A percentile compares a stretch with the other conserved stretches of the same genome.
phyloP scores from a whole-genome alignment of 805 yeast species.

The Candida sphagnicola region DNA sequence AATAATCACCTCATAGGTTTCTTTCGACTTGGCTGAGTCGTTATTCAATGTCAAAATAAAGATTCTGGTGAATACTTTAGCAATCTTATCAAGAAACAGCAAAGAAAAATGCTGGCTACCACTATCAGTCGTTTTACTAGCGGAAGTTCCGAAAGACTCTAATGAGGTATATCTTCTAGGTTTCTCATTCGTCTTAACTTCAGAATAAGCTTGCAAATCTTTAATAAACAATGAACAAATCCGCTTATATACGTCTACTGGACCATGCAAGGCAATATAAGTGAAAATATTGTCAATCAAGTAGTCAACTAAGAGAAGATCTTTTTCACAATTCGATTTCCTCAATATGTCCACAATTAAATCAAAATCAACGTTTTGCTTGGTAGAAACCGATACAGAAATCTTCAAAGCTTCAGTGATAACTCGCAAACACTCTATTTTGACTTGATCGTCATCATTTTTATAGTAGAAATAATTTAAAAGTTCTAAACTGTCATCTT shows the following conservation, averaged over 20 bases:
- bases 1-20: conserved; percentile 28
- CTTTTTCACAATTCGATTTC: conserved; percentile 23
- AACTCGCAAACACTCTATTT: conserved; percentile 28
- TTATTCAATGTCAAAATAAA: conserved; percentile 20
- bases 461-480: conserved; percentile 42
- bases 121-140: conserved; percentile 3
- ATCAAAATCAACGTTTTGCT: conserved; percentile 26
- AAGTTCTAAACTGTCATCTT: conserved; percentile 39
- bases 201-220: conserved; percentile 4
- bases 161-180: conserved; percentile 22
- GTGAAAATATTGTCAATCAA: conserved; percentile 23
- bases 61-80: conserved; percentile 21
- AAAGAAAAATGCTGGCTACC: conserved; percentile 6
- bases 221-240: conserved; percentile 6
- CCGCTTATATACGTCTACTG: conserved; percentile 13
- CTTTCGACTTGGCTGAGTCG: conserved; percentile 23
- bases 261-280: conserved; percentile 15
- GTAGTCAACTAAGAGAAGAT: conserved; percentile 27
- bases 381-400: conserved; percentile 27
- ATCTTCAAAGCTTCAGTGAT: conserved; percentile 34
- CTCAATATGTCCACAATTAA: conserved; percentile 29
- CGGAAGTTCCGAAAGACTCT: conserved; percentile 18
- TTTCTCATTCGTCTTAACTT: conserved; percentile 9
- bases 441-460: conserved; percentile 13
- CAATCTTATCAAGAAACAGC: conserved; percentile 13